Percentiles rank a stretch among this genome's conserved stretches.
phyloP scores from a whole-genome alignment of 1,284 basidiomycete species.

The Puccinia polysora region DNA sequence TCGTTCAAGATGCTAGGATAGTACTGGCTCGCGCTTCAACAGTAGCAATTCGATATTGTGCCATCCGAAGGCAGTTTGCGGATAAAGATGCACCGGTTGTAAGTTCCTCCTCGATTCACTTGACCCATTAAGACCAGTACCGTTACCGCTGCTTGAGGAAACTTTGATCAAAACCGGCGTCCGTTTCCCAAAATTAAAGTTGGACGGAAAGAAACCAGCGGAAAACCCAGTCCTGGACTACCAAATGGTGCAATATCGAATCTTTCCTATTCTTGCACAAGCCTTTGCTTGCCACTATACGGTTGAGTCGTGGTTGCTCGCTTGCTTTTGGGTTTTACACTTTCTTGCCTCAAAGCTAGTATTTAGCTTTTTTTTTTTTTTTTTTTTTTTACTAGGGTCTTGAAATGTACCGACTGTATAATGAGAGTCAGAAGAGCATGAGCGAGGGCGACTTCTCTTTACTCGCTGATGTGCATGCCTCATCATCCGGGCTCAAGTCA shows the following conservation, averaged over 20 bases:
- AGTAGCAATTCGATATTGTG: conserved; percentile 54
- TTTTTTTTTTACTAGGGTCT: conserved; percentile 44
- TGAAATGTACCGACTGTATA: conserved; percentile 54
- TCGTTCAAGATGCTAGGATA: conserved; percentile 52
- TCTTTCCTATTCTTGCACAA: conserved; percentile 54
- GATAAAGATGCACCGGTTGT: conserved; percentile 53
- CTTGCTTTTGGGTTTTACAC: too few species aligned
- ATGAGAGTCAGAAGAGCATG: conserved; percentile 52
- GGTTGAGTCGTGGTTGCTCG: too few species aligned
- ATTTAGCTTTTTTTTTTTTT: conserved; percentile 1
- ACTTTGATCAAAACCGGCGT: not conserved
- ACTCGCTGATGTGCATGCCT: conserved; percentile 54
- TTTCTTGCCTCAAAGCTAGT: not conserved
- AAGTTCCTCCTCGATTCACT: conserved; percentile 47
- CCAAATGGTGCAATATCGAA: conserved; percentile 52
- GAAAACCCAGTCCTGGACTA: conserved; percentile 55
- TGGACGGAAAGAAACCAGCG: conserved; percentile 49
- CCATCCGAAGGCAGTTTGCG: conserved; percentile 54
- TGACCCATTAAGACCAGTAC: not conserved
- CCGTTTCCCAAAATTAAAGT: not conserved
- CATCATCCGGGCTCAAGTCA: conserved; percentile 53
- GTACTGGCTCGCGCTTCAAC: conserved; percentile 53
- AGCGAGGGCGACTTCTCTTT: conserved; percentile 53
- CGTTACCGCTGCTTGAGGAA: not conserved
- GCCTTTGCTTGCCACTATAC: conserved; percentile 55